A percentile compares a stretch with the other conserved stretches of the same genome.
These are phyloP conservation scores for Phoma sp. DNA, from an alignment of 2,329 filamentous ascomycete species.

Conservation along the genomic window DNA sequence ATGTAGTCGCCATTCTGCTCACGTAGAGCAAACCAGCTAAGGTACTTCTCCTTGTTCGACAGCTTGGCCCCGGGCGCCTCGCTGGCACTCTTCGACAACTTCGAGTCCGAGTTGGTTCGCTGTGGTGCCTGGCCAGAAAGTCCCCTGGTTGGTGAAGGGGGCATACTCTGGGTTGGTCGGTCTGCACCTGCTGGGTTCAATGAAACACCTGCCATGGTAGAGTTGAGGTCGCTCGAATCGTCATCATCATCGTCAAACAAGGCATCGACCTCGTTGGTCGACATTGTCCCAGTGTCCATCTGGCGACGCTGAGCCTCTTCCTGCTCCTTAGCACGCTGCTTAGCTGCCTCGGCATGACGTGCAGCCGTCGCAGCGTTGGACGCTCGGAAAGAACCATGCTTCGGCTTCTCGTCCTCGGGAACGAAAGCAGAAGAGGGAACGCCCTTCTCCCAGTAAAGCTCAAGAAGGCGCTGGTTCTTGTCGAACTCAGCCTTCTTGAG, in stretches of 20 bases:
- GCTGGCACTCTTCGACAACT: conserved; percentile 70
- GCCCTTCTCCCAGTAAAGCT: conserved; percentile 99
- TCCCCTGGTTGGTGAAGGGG: conserved; percentile 84
- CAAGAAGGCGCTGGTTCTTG: conserved; percentile 91
- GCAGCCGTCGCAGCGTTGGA: conserved; percentile 78
- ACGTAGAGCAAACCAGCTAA: conserved; percentile 85
- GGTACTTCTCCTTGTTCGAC: conserved; percentile 94
- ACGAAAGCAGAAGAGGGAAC: conserved; percentile 95
- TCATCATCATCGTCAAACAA: conserved; percentile 94
- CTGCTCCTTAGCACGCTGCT: conserved; percentile 80
- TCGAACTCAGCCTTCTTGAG: conserved; percentile 99
- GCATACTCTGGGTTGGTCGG: conserved; percentile 92
- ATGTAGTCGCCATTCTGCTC: conserved; percentile 96
- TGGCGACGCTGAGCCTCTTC: conserved; percentile 92
- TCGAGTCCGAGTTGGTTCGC: conserved; percentile 92
- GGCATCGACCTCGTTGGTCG: conserved; percentile 91
- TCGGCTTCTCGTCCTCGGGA: conserved; percentile 94
- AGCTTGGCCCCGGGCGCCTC: conserved; percentile 80
- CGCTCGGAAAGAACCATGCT: conserved; percentile 75
- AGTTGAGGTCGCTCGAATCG: conserved; percentile 80
- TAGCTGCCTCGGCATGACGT: conserved; percentile 80
- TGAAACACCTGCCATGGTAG: conserved; percentile 89
- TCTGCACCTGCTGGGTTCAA: conserved; percentile 69
- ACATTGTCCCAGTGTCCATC: conserved; percentile 93
- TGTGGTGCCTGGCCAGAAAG: conserved; percentile 74